These are phyloP conservation scores for Metschnikowia baotianmanensis DNA, from an alignment of 805 yeast species.

Conservation along the genomic window DNA sequence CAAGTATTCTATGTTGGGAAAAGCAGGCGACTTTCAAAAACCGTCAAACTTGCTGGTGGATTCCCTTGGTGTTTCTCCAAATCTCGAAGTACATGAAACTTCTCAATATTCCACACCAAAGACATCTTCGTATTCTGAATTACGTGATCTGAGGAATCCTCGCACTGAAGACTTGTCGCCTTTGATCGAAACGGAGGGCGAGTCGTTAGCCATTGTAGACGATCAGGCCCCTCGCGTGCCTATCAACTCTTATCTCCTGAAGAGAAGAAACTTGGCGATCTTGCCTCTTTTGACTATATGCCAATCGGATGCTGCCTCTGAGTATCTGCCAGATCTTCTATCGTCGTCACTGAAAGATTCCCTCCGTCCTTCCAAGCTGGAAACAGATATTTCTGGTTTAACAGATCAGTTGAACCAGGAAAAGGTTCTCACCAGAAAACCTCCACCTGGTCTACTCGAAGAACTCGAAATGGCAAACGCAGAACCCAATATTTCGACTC, in stretches of 20 bases:
- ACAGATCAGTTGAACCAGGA: background rate
- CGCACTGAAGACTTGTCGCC: too few relatives aligned
- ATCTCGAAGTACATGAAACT: too few relatives aligned
- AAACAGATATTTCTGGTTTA: conserved; percentile 3
- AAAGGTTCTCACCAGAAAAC: background rate
- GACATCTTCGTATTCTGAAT: too few relatives aligned
- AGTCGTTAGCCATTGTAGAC: background rate
- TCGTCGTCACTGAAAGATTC: conserved; percentile 4
- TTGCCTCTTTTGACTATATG: background rate
- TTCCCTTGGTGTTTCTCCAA: too few relatives aligned
- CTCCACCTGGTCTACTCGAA: too few relatives aligned
- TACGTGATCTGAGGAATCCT: too few relatives aligned
- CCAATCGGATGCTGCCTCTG: background rate
- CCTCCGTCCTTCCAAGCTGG: conserved; percentile 4
- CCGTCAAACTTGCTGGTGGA: too few relatives aligned
- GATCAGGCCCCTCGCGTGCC: background rate
- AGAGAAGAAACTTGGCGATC: conserved; percentile 1
- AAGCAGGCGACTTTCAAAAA: too few relatives aligned
- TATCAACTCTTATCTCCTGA: background rate
- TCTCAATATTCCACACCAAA: too few relatives aligned
- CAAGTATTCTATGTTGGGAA: too few relatives aligned
- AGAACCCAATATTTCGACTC: background rate
- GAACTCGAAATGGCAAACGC: too few relatives aligned
- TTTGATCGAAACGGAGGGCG: background rate
- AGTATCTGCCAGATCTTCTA: conserved; percentile 2